Evolutionary conservation across 2,329 filamentous ascomycete species (phyloP).

Genomic region (Aulographum hederae): DNA sequence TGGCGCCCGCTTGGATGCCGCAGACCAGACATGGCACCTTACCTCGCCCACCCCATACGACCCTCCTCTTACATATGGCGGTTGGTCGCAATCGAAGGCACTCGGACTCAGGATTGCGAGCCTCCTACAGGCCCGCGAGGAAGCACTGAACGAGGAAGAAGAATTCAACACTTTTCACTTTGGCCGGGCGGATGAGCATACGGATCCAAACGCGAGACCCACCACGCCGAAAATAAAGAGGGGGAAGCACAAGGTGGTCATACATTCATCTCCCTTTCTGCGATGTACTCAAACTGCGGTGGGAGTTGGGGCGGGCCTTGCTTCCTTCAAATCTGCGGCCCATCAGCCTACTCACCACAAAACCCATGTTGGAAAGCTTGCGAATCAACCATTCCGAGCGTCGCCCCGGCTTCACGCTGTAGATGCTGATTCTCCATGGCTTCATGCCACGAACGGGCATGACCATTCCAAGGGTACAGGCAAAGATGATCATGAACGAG

Average conservation of each 20-base stretch:
- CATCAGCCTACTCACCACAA: neutral
- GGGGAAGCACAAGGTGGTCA: conserved; percentile 59
- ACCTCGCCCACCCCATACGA: conserved; percentile 90
- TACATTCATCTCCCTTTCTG: conserved; percentile 87
- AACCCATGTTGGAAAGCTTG: too few relatives aligned
- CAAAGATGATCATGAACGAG: too few relatives aligned
- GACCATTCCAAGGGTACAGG: too few relatives aligned
- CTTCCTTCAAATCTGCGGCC: conserved; percentile 32
- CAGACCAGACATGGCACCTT: conserved; percentile 89
- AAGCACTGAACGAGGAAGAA: conserved; percentile 24
- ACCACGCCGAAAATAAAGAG: too few relatives aligned
- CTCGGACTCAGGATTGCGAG: conserved; percentile 71
- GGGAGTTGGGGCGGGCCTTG: conserved; percentile 70
- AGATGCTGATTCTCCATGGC: too few relatives aligned
- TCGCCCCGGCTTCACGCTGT: too few relatives aligned
- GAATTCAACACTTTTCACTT: conserved; percentile 10
- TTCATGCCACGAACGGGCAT: too few relatives aligned
- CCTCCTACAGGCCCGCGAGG: conserved; percentile 37
- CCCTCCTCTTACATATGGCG: conserved; percentile 82
- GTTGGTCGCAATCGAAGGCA: conserved; percentile 72
- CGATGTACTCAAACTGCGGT: conserved; percentile 86
- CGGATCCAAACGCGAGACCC: too few relatives aligned
- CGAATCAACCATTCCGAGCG: too few relatives aligned
- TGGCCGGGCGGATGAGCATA: neutral
- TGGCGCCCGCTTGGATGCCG: conserved; percentile 81